Evolutionary conservation across 1,284 basidiomycete species (phyloP), one percentile per base, ranked within the genome.

Genomic region (Sporisorium iseilematis-ciliati): DNA sequence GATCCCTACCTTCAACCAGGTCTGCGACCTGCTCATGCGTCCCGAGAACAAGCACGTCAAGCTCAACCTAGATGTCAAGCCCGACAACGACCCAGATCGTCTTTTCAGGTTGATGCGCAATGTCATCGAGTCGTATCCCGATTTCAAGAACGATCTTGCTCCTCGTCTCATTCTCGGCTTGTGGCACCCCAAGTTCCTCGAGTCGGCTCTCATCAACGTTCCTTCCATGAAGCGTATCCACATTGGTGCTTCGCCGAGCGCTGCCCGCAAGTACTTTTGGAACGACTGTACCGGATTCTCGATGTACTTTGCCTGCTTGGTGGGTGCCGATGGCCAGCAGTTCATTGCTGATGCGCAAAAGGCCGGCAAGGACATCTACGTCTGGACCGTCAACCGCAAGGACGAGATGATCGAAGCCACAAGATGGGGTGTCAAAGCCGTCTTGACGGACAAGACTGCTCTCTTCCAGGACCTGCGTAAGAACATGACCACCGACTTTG

Each of bases 331-430:
- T 70, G 89, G 87, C 25, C 84, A 81, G 76, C 90, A 89, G 75
- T 98, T 98, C 86, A 88, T 91, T 58, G 86, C 88, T 51, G 92
- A 95, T 71, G 95, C 93, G 85, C 90, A 90, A 83, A 87, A 84
- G 18, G 91, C 90, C 0, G 92, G 92, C 23, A 99, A 99, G 89
- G 90, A 90, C 80, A 81, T 97, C 50, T 80, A 95, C 89, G 93
- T 95, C 12, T 99, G 97, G 97, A 99, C 96, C 0, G 95, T 98
- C 31, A 99, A 98, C 85, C 89, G 92, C 51, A 90, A 91, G 11
- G 90, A 91, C 66, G 91, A 96, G 84, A 97, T 99, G 95, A 92
- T 96, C 87, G 93, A 97, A 89, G 94, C 93, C 67, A 92, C 92
- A 20, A 88, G 94, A 75, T 97, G 95, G 96, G 93, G 90, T 67